phyloP scores from a whole-genome alignment of 1,139 yeast genomes.

The Yamadazyma dendronema region DNA sequence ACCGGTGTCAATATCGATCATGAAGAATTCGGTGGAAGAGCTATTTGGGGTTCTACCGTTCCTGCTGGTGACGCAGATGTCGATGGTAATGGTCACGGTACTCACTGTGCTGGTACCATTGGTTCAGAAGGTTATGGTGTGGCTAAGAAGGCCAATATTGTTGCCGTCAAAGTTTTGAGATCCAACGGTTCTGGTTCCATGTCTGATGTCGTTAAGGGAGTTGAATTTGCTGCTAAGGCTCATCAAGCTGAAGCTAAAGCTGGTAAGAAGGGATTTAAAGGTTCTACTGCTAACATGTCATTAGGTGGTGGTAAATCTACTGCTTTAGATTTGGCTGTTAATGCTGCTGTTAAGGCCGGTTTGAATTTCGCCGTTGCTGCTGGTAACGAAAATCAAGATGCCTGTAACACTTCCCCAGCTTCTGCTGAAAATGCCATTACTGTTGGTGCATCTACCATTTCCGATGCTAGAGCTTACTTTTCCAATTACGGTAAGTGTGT shows the following conservation, averaged over 20 bases:
- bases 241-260: conserved; percentile 31
- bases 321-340: conserved; percentile 43
- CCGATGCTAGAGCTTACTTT: conserved; percentile 39
- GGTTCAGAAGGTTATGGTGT: conserved; percentile 44
- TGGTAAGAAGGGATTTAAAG: conserved; percentile 39
- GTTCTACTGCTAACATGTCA: conserved; percentile 45
- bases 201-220: conserved; percentile 44
- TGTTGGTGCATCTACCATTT: conserved; percentile 42
- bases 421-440: conserved; percentile 42
- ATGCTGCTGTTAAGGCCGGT: conserved; percentile 43
- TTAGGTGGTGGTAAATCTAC: conserved; percentile 43
- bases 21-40: conserved; percentile 43
- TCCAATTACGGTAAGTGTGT: conserved; percentile 47
- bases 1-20: conserved; percentile 43
- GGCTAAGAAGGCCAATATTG: conserved; percentile 42
- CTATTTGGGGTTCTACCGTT: conserved; percentile 41
- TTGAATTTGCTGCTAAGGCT: conserved; percentile 40
- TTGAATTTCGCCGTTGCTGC: conserved; percentile 46
- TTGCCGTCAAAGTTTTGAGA: conserved; percentile 44
- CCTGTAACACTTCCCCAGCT: conserved; percentile 45
- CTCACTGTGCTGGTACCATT: conserved; percentile 48
- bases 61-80: conserved; percentile 35
- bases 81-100: conserved; percentile 57
- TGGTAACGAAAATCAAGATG: conserved; percentile 45
- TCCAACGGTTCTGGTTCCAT: conserved; percentile 40